Conservation (phyloP, 2,329 filamentous ascomycete genomes). For the Talaromyces sp. region DNA sequence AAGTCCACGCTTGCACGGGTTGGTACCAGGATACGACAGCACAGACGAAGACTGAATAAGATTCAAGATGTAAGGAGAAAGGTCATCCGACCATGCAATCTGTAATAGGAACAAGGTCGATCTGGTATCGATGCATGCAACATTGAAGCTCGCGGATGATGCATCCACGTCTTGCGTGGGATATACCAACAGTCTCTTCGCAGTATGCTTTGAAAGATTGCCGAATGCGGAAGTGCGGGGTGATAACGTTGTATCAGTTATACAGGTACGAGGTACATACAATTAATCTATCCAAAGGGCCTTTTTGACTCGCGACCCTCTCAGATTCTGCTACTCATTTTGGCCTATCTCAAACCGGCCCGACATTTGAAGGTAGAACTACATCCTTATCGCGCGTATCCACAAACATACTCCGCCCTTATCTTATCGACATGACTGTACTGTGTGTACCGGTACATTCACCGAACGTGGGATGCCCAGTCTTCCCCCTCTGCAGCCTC, state of each 20-base stretch:
- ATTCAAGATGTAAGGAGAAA: not conserved
- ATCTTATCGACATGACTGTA: not conserved
- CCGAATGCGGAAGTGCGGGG: not conserved
- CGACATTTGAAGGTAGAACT: not conserved
- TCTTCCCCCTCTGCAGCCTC: constrained; percentile 1
- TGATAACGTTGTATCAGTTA: not conserved
- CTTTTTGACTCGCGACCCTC: not conserved
- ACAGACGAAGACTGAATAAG: not conserved
- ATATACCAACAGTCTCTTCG: not conserved
- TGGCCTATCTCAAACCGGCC: not conserved
- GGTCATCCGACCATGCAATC: not conserved
- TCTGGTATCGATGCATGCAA: not conserved
- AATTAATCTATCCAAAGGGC: not conserved
- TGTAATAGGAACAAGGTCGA: not conserved
- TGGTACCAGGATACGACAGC: not conserved
- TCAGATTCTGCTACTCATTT: not conserved
- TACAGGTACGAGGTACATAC: not conserved
- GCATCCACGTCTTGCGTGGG: not conserved
- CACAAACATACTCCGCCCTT: not conserved
- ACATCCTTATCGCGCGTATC: not conserved
- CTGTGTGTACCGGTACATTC: not conserved
- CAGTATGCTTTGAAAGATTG: not conserved
- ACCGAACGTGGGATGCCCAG: constrained; percentile 1
- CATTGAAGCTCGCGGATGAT: not conserved
- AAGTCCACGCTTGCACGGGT: not conserved